These are phyloP conservation scores for Protomyces gravidus DNA, from an alignment of 1,139 yeast species.

Conservation along the genomic window DNA sequence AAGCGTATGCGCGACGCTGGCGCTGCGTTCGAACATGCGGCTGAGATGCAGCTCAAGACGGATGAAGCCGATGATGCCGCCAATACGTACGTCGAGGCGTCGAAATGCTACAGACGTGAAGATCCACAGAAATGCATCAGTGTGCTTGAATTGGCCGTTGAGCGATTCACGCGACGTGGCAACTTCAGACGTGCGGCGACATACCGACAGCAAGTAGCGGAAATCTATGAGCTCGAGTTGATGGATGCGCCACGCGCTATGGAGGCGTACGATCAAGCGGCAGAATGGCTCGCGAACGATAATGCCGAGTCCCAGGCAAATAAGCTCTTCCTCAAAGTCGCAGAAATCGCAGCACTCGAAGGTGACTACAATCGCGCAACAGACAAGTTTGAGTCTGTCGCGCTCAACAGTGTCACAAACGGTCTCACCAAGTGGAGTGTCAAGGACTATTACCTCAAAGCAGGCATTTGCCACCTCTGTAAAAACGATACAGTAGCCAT, in stretches of 20 bases:
- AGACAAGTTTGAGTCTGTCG: constrained; percentile 29
- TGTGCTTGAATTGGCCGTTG: constrained; percentile 70
- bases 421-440: constrained; percentile 81
- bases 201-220: constrained; percentile 85
- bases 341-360: constrained; percentile 76
- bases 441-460: constrained; percentile 84
- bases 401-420: constrained; percentile 54
- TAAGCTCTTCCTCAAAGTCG: constrained; percentile 83
- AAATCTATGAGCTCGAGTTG: constrained; percentile 69
- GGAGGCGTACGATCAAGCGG: constrained; percentile 82
- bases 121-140: constrained; percentile 50
- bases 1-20: constrained; percentile 73
- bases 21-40: constrained; percentile 76
- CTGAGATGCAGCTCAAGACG: constrained; percentile 68
- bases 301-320: constrained; percentile 88
- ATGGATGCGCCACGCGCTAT: constrained; percentile 66
- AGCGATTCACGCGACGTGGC: constrained; percentile 79
- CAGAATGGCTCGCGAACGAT: constrained; percentile 92
- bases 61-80: constrained; percentile 88
- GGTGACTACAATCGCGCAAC: constrained; percentile 49
- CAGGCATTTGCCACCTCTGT: constrained; percentile 76
- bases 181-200: constrained; percentile 96
- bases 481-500: constrained; percentile 73
- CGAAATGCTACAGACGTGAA: constrained; percentile 72
- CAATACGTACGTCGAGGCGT: constrained; percentile 84